These are phyloP conservation scores for Paulownia fortunei DNA, from an alignment of 257 asterid species.

Conservation along the genomic window DNA sequence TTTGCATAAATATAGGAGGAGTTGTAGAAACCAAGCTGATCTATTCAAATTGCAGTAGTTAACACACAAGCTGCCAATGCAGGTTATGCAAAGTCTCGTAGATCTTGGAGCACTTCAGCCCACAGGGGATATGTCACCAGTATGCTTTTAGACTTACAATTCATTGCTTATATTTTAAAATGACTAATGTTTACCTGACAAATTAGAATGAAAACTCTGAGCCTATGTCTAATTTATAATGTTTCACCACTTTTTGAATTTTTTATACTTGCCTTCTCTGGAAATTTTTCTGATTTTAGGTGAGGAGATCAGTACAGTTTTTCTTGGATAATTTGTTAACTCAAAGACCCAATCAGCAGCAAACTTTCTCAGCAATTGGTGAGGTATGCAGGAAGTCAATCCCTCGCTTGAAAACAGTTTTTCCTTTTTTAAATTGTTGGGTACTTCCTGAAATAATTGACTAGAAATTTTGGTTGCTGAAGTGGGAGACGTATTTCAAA, in stretches of 20 bases:
- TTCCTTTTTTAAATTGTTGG: background rate
- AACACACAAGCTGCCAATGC: slow-evolving; percentile 27
- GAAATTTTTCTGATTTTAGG: slow-evolving; percentile 41
- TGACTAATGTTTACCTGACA: background rate
- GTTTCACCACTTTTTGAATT: background rate
- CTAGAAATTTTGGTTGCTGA: background rate
- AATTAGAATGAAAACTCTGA: background rate
- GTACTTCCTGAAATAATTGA: background rate
- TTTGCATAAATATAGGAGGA: background rate
- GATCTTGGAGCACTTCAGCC: slow-evolving; percentile 93
- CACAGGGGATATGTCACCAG: slow-evolving; percentile 85
- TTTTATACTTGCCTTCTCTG: background rate
- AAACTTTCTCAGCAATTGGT: slow-evolving; percentile 86
- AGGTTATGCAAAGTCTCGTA: slow-evolving; percentile 81
- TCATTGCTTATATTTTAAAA: background rate
- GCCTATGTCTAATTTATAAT: background rate
- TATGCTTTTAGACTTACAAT: slow-evolving; percentile 40
- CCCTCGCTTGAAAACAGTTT: background rate
- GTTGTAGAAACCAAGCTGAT: background rate
- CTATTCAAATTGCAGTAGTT: background rate
- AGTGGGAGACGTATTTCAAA: background rate
- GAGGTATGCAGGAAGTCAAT: slow-evolving; percentile 55
- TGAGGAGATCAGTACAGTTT: slow-evolving; percentile 86
- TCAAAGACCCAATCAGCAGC: slow-evolving; percentile 69
- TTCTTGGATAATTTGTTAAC: slow-evolving; percentile 82